phyloP scores from a whole-genome alignment of 2,329 filamentous ascomycete species.

The Aureobasidium namibiae region DNA sequence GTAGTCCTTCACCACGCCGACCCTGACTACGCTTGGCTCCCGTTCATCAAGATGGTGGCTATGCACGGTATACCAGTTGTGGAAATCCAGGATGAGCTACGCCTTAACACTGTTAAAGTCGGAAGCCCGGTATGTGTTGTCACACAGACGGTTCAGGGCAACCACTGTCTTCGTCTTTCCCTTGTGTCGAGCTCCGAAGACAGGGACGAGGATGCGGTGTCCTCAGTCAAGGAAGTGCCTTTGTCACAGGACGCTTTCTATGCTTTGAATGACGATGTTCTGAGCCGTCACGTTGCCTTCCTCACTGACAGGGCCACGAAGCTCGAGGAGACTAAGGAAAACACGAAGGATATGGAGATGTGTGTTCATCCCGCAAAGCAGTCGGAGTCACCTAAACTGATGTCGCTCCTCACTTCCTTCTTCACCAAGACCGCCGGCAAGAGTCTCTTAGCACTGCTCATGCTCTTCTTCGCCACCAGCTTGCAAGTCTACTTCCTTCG shows the following conservation, averaged over 20 bases:
- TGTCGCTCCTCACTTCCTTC: neutral
- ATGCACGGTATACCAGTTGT: neutral
- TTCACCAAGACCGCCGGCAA: neutral
- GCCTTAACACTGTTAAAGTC: neutral
- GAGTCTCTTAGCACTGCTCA: neutral
- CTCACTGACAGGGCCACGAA: neutral
- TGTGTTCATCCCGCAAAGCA: neutral
- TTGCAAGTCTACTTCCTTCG: neutral
- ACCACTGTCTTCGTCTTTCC: neutral
- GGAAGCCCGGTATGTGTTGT: neutral
- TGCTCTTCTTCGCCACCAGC: neutral
- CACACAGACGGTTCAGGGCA: neutral
- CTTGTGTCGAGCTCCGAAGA: neutral
- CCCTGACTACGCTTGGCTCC: neutral
- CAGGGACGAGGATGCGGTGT: neutral
- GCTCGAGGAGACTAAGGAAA: neutral
- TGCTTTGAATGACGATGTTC: neutral
- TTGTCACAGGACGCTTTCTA: neutral
- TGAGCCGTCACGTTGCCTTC: slow-evolving; percentile 6
- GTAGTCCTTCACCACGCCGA: neutral
- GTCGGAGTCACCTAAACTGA: neutral
- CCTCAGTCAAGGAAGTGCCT: neutral
- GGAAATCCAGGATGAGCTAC: neutral
- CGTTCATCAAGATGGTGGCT: neutral
- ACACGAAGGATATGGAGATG: neutral